Evolutionary conservation across 345 rosid species (phyloP).

Genomic region (Moringa oleifera): DNA sequence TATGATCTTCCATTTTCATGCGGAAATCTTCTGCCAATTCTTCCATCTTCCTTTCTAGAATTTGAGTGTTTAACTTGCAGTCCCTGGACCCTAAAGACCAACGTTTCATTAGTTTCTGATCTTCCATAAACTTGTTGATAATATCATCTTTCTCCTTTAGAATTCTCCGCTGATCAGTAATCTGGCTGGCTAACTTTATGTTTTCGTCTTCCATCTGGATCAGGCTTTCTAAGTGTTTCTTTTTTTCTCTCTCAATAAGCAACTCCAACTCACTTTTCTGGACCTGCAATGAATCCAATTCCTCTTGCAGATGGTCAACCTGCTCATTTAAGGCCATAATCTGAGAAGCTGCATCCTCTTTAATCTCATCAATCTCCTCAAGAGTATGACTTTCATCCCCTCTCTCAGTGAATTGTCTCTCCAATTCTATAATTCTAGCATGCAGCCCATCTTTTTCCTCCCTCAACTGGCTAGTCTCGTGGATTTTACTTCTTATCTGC

Average conservation of each 20-base stretch:
- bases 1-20: slow-evolving; percentile 56
- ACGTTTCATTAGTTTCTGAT: slow-evolving; percentile 24
- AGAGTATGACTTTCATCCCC: slow-evolving; percentile 19
- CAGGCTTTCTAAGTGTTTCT: slow-evolving; percentile 17
- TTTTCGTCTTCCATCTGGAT: slow-evolving; percentile 18
- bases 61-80: slow-evolving; percentile 21
- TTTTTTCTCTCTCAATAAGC: slow-evolving; percentile 18
- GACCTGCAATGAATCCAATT: slow-evolving; percentile 29
- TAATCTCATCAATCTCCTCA: slow-evolving; percentile 8
- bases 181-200: slow-evolving; percentile 16
- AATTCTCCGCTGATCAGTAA: slow-evolving; percentile 33
- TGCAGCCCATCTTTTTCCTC: slow-evolving; percentile 41
- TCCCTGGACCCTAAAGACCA: slow-evolving; percentile 33
- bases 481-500: slow-evolving; percentile 23
- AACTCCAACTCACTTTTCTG: slow-evolving; percentile 27
- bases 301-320: slow-evolving; percentile 22
- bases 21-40: slow-evolving; percentile 56
- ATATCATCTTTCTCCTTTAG: slow-evolving; percentile 28
- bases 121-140: slow-evolving; percentile 31
- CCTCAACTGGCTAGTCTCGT: slow-evolving; percentile 28
- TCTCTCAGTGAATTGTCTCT: slow-evolving; percentile 13
- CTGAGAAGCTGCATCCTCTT: slow-evolving; percentile 20
- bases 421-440: slow-evolving; percentile 33
- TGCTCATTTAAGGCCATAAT: slow-evolving; percentile 17
- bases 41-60: slow-evolving; percentile 56